These are phyloP conservation scores for Pythium scleroteichum DNA, from an alignment of 352 stramenopile genomes.

Conservation along the genomic window DNA sequence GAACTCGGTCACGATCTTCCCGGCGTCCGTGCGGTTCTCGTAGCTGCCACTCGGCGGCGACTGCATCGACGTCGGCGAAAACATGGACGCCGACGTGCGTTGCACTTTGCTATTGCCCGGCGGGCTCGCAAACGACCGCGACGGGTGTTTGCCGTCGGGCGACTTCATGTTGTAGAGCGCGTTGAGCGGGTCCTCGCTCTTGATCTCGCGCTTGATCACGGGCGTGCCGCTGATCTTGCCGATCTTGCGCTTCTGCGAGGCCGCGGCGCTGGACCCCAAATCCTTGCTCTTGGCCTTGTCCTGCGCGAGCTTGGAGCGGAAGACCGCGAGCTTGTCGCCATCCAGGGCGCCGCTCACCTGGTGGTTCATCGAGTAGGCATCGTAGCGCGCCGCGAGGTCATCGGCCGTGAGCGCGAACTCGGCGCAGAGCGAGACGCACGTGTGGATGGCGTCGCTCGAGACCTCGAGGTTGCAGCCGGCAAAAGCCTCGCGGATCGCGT, in stretches of 20 bases:
- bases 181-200: conserved; percentile 43
- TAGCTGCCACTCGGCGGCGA: conserved; percentile 73
- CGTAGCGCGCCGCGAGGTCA: conserved; percentile 78
- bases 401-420: conserved; percentile 81
- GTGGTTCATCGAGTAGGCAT: conserved; percentile 87
- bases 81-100: conserved; percentile 63
- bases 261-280: background rate
- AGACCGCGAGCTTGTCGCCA: conserved; percentile 59
- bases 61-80: conserved; percentile 73
- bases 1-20: conserved; percentile 79
- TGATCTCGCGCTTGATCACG: conserved; percentile 65
- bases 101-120: conserved; percentile 57
- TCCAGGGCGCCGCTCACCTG: conserved; percentile 60
- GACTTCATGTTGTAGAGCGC: conserved; percentile 76
- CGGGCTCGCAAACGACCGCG: conserved; percentile 63
- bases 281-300: conserved; percentile 53
- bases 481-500: conserved; percentile 69
- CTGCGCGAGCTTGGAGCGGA: conserved; percentile 72
- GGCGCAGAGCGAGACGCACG: conserved; percentile 66
- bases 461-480: conserved; percentile 76
- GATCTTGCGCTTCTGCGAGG: conserved; percentile 49
- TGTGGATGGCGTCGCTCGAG: conserved; percentile 58
- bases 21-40: conserved; percentile 73
- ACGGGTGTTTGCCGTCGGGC: conserved; percentile 58
- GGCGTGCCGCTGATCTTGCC: conserved; percentile 50